These are phyloP conservation scores for Thermothelomyces thermophilus DNA, from an alignment of 2,329 filamentous ascomycete species.

Conservation along the genomic window DNA sequence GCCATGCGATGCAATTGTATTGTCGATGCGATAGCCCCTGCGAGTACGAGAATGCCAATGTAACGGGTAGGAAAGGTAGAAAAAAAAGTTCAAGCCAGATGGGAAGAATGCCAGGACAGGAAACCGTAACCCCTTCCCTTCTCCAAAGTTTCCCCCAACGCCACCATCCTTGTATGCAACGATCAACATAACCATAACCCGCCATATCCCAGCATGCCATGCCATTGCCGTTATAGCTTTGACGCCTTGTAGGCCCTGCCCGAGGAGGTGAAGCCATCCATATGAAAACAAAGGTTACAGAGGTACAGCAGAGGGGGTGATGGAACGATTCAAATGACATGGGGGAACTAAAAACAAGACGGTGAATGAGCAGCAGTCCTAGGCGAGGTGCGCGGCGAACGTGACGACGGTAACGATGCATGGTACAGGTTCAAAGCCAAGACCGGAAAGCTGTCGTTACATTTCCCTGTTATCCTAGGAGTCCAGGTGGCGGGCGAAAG, in stretches of 20 bases:
- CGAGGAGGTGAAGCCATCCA: background rate
- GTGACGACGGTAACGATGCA: constrained; percentile 6
- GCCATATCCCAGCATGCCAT: background rate
- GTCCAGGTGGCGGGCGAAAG: too few species aligned
- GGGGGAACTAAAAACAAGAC: background rate
- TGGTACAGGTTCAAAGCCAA: constrained; percentile 2
- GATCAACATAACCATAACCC: background rate
- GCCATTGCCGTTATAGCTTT: background rate
- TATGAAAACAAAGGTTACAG: background rate
- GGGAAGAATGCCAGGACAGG: background rate
- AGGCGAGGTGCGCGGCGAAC: background rate
- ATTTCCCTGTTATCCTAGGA: too few species aligned
- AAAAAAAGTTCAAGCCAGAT: too few species aligned
- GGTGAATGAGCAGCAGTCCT: background rate
- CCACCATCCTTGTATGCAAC: constrained; percentile 9
- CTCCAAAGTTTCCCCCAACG: background rate
- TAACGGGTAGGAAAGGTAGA: background rate
- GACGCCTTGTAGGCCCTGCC: background rate
- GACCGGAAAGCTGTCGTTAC: background rate
- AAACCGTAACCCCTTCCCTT: background rate
- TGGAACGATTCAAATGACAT: background rate
- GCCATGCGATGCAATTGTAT: background rate
- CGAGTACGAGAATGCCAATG: background rate
- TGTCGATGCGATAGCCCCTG: background rate
- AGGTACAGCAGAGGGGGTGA: background rate